A percentile compares a stretch with the other conserved stretches of the same genome.
phyloP scores from a whole-genome alignment of 352 stramenopile genomes.

The Phytophthora chlamydospora region DNA sequence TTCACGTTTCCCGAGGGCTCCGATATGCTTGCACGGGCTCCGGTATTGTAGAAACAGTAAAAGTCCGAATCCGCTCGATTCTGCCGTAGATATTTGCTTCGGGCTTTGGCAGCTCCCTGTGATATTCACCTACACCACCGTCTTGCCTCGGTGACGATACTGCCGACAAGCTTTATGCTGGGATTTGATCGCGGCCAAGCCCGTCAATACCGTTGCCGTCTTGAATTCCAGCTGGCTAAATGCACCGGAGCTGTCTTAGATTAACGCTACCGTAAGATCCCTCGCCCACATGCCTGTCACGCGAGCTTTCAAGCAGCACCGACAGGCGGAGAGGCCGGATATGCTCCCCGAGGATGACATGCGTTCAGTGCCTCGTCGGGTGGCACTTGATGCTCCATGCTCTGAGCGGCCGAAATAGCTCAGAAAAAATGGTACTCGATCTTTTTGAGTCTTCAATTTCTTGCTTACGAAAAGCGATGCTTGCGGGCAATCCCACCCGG shows the following conservation, averaged over 20 bases:
- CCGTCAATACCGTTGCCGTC: conserved; percentile 15
- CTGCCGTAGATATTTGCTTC: background rate
- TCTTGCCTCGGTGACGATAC: conserved; percentile 6
- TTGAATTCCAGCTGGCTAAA: conserved; percentile 15
- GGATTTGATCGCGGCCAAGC: conserved; percentile 11
- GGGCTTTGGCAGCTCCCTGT: conserved; percentile 27
- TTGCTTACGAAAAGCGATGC: background rate
- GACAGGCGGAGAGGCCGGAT: conserved; percentile 9
- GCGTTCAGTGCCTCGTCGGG: background rate
- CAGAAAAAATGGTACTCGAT: background rate
- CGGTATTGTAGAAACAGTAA: background rate
- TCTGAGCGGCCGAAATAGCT: conserved; percentile 28
- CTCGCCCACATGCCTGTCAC: conserved; percentile 5
- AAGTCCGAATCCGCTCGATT: no score
- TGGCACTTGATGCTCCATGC: background rate
- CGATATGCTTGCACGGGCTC: background rate
- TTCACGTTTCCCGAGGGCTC: background rate
- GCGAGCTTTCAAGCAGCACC: conserved; percentile 2
- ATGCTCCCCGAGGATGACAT: conserved; percentile 21
- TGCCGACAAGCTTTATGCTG: conserved; percentile 17
- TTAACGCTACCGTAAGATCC: background rate
- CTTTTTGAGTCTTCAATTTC: no score
- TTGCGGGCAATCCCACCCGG: conserved; percentile 6
- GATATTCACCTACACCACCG: conserved; percentile 19
- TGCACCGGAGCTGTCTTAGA: background rate